Base-by-base conservation (phyloP, 108 stramenopile species). In the Skeletonema marinoi region DNA sequence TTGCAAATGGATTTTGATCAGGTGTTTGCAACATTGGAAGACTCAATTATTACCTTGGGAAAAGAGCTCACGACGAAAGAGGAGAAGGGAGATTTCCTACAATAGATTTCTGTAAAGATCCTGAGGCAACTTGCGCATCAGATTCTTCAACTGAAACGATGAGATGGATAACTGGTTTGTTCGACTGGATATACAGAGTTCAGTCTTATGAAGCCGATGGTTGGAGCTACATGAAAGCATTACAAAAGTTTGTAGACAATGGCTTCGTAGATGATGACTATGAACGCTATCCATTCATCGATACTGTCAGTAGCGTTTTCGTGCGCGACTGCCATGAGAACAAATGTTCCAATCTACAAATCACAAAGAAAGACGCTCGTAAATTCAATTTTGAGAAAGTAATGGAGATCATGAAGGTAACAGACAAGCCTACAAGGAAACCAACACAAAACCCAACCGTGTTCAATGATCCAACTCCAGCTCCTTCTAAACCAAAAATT, bases 161-260 rank as follows among this genome's bases (percentile, higher is more conserved):
- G 32, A 61, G 42, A 30, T 77, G 76, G 76, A 77, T 77, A 25
- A 65, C 71, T 13, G 76, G 76, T 16, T 21, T 77, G 38, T 77
- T 77, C 32, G 70, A 77, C 51, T 77, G 76, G 76, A 38, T 73
- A 65, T 71, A 77, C 19, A 44, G 71, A 42, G 48, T 77, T 21
- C 76, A 77, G 65, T 54, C 63, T 7, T 77, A 77, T 63, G 79
- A 75, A 32, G 65, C 17, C 36, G 8, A 17, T 50, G 70, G 21
- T 10, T 77, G 76, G 76, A 71, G 63, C 60, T 77, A 77, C 33
- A 63, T 77, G 10, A 14, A 36, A 29, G 21, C 64, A 29, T 32
- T 77, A 16, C 32, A 64, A 32, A 50, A 72, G 33, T 77, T 77
- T 61, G 76, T 77, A 2, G 76, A 77, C 54, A 61, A 63, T 39